Evolutionary conservation across 2,329 filamentous ascomycete species (phyloP).

Genomic region (Colletotrichum godetiae): DNA sequence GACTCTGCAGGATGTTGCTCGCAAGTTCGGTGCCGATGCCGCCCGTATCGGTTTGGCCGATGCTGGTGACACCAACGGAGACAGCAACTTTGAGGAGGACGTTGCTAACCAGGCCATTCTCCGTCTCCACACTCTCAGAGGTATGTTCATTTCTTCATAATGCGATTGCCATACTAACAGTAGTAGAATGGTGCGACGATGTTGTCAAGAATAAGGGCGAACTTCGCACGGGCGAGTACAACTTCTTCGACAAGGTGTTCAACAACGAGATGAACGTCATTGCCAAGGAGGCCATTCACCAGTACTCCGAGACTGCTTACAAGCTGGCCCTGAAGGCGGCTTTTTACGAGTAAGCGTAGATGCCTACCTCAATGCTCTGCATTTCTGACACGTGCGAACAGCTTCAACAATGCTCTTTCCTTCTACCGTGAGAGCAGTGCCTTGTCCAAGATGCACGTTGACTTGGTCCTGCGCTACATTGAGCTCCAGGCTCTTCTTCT

Average conservation of each 20-base stretch:
- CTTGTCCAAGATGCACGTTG: constrained; percentile 87
- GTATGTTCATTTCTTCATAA: constrained; percentile 2
- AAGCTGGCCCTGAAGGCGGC: constrained; percentile 87
- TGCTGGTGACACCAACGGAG: constrained; percentile 91
- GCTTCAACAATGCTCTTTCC: constrained; percentile 84
- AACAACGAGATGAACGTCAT: constrained; percentile 91
- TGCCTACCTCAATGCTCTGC: neutral
- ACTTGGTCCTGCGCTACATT: constrained; percentile 82
- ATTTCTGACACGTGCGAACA: constrained; percentile 6
- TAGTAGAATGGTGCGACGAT: constrained; percentile 87
- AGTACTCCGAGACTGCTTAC: constrained; percentile 64
- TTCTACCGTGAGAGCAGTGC: constrained; percentile 89
- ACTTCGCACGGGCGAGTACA: constrained; percentile 80
- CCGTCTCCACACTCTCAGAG: constrained; percentile 72
- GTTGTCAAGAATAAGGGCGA: constrained; percentile 75
- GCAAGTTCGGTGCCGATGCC: constrained; percentile 96
- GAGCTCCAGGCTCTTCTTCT: constrained; percentile 88
- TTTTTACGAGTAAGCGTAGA: constrained; percentile 75
- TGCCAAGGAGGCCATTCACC: constrained; percentile 80
- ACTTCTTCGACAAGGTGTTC: constrained; percentile 91
- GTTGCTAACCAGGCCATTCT: constrained; percentile 94
- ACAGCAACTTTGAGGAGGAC: constrained; percentile 97
- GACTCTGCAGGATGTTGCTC: constrained; percentile 84
- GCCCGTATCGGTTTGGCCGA: constrained; percentile 92
- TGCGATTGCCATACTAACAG: constrained; percentile 49